Percentiles rank a stretch among this genome's conserved stretches.
These are phyloP conservation scores for Amanita rubescens DNA, from an alignment of 768 basidiomycete species.

Conservation along the genomic window DNA sequence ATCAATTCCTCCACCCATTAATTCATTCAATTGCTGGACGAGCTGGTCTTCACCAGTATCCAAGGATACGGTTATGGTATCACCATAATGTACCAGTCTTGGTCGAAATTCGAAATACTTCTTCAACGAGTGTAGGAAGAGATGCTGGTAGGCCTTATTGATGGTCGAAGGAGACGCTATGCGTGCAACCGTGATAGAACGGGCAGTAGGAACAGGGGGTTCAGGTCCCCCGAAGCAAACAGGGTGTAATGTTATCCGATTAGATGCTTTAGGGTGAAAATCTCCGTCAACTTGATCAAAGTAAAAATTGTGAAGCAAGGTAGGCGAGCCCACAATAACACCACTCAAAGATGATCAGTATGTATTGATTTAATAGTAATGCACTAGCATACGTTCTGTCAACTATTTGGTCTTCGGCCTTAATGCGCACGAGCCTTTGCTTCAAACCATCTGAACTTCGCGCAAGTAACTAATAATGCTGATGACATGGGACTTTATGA, in stretches of 20 bases:
- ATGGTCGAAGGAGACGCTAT: slow-evolving; percentile 69
- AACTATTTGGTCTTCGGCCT: slow-evolving; percentile 41
- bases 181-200: slow-evolving; percentile 67
- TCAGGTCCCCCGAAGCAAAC: slow-evolving; percentile 55
- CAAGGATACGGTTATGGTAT: slow-evolving; percentile 61
- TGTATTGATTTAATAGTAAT: neutral
- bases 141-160: slow-evolving; percentile 53
- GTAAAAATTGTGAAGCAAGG: slow-evolving; percentile 48
- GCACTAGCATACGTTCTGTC: slow-evolving; percentile 24
- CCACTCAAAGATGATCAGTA: slow-evolving; percentile 7
- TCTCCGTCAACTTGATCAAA: slow-evolving; percentile 14
- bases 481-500: neutral
- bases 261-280: slow-evolving; percentile 10
- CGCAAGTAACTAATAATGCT: slow-evolving; percentile 8
- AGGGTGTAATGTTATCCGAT: slow-evolving; percentile 32
- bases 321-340: slow-evolving; percentile 42
- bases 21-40: slow-evolving; percentile 15
- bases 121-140: slow-evolving; percentile 57
- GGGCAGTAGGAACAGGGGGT: slow-evolving; percentile 62
- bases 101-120: slow-evolving; percentile 47
- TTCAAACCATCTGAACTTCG: slow-evolving; percentile 10
- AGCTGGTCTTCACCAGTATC: slow-evolving; percentile 37
- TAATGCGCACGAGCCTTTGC: slow-evolving; percentile 50
- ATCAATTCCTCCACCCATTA: slow-evolving; percentile 17
- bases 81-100: slow-evolving; percentile 63